Evolutionary conservation across 371 early-diverging fungal genomes (phyloP), one percentile per base, ranked within the genome.

Genomic region (Rhizopus sp.): DNA sequence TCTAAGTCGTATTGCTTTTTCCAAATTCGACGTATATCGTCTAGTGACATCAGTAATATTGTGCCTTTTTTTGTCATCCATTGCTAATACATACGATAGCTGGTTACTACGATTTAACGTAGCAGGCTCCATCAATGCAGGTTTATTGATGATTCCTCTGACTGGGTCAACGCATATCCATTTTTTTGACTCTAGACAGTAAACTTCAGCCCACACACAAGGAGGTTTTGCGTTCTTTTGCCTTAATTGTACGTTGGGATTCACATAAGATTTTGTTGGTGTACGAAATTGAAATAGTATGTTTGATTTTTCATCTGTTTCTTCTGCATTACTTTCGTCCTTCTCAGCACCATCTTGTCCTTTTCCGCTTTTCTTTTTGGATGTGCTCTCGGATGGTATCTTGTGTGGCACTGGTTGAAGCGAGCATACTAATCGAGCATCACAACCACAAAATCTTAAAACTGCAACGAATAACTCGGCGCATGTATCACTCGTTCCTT

Each of bases 141-240:
- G 78, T 23, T 74, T 65, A 50, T 84, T 74, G 29, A 82, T 78
- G n/a, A 73, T 30, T 1, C 76, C 80, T 7, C 84, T 73, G 5
- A 88, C 69, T 0, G 88, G 85, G 60, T 89, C 88, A 9, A 91
- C 63, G 10, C 81, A 69, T 9, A 89, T 73, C 90, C 90, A 91
- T 29, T 66, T 64, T 8, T 70, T 53, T 10, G 66, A 68, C 4
- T 62, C 57, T 10, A 54, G 46, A 32, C 78, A 70, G 38, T 75
- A 85, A 4, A 88, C 73, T 44, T 90, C 90, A 13, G 77, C 66
- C 90, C 90, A 89, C 3, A 85, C 76, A 31, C 62, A 63, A 29
- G 78, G 69, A 5, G 77, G 70, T 61, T 80, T 62, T 8, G 67
- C 68, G 48, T 56, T 54, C 17, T 55, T 35, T 42, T 68, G 32